Percentiles rank a stretch among this genome's conserved stretches.
Evolutionary conservation across 352 stramenopile species (phyloP).

Genomic region (Phytopythium delawarense): DNA sequence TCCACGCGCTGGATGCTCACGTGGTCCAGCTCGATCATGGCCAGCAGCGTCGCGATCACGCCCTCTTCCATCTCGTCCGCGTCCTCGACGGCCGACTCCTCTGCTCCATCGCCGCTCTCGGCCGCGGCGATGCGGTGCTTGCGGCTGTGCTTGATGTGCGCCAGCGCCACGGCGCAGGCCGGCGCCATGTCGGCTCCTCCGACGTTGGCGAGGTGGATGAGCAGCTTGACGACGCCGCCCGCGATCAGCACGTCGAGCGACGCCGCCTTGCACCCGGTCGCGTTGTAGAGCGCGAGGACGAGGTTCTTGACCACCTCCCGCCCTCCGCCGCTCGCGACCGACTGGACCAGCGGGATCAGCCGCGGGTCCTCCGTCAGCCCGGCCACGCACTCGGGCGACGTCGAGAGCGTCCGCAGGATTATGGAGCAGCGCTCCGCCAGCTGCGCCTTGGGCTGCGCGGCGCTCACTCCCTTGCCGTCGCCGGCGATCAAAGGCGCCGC

Average conservation of each 20-base stretch:
- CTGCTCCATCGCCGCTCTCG: constrained; percentile 3
- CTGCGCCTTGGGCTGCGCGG: constrained; percentile 11
- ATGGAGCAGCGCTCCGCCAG: constrained; percentile 61
- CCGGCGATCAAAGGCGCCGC: constrained; percentile 19
- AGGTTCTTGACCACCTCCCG: constrained; percentile 52
- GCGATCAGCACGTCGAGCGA: constrained; percentile 47
- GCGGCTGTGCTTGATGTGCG: constrained; percentile 73
- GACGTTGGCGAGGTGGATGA: constrained; percentile 53
- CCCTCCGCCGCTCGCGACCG: constrained; percentile 30
- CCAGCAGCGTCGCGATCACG: constrained; percentile 59
- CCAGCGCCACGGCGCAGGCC: constrained; percentile 60
- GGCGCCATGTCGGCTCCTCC: constrained; percentile 57
- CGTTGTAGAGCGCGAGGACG: constrained; percentile 73
- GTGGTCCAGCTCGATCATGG: constrained; percentile 77
- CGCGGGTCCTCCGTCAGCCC: constrained; percentile 46
- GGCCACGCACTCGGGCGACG: constrained; percentile 35
- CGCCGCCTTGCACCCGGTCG: constrained; percentile 42
- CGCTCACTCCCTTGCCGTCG: background rate
- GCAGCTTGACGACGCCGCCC: constrained; percentile 45
- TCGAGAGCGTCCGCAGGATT: constrained; percentile 67
- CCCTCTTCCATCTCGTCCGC: constrained; percentile 65
- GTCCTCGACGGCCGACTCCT: constrained; percentile 9
- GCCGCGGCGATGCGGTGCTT: constrained; percentile 32
- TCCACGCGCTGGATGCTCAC: constrained; percentile 66
- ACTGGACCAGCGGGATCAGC: constrained; percentile 43